Evolutionary conservation across 2,329 filamentous ascomycete genomes (phyloP).

Genomic region (Ilyonectria sp.): DNA sequence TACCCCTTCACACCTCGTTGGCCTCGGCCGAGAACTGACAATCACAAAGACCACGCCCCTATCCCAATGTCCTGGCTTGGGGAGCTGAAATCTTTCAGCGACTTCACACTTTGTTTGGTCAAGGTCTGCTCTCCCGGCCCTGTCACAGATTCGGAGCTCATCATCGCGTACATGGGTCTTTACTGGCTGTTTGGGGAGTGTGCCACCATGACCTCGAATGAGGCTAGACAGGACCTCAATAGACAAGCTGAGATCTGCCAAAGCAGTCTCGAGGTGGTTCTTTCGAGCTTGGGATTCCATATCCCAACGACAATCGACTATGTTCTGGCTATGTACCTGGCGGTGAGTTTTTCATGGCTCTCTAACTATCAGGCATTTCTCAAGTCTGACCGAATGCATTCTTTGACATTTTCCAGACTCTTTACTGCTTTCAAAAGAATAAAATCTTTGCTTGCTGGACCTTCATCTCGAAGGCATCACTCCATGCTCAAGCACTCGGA

Average conservation of each 20-base stretch:
- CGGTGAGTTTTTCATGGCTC: too few species aligned
- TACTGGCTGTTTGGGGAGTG: conserved; percentile 40
- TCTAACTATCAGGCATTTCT: too few species aligned
- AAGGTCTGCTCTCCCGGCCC: conserved; percentile 36
- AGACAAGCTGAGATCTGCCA: conserved; percentile 33
- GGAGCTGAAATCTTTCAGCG: conserved; percentile 21
- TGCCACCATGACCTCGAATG: conserved; percentile 12
- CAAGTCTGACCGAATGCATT: too few species aligned
- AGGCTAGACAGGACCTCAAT: conserved; percentile 18
- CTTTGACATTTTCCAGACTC: neutral
- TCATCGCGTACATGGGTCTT: conserved; percentile 37
- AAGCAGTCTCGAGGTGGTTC: conserved; percentile 37
- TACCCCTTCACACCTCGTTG: too few species aligned
- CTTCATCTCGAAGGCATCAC: conserved; percentile 37
- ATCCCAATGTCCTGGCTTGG: conserved; percentile 23
- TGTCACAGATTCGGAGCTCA: conserved; percentile 33
- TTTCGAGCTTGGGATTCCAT: too few species aligned
- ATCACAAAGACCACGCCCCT: neutral
- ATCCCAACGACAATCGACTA: too few species aligned
- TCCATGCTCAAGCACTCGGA: conserved; percentile 37
- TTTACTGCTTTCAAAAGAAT: conserved; percentile 37
- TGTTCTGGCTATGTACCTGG: too few species aligned
- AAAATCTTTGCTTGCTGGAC: conserved; percentile 39
- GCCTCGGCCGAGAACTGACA: neutral
- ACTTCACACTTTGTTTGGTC: conserved; percentile 38